Conservation (phyloP, 305 asterid species). For the Fraxinus sp. region DNA sequence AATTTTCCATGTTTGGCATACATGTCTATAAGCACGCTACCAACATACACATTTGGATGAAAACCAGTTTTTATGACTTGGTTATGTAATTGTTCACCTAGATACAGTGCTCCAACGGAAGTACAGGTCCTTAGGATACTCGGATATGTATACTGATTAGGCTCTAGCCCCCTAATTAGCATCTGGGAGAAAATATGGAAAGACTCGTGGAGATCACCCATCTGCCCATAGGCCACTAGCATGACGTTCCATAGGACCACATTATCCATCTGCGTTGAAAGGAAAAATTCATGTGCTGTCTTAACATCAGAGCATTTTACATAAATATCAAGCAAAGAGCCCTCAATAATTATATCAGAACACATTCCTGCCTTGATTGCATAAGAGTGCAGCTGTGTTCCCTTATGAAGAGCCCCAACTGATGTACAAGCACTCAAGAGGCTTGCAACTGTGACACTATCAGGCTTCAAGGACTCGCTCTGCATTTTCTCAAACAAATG, state of each 20-base stretch:
- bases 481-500: constrained; percentile 69
- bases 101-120: constrained; percentile 63
- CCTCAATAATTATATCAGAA: constrained; percentile 74
- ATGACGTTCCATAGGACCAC: constrained; percentile 93
- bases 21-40: constrained; percentile 92
- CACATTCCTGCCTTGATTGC: constrained; percentile 80
- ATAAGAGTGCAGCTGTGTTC: constrained; percentile 73
- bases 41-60: constrained; percentile 69
- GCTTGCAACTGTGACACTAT: constrained; percentile 77
- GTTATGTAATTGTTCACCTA: constrained; percentile 85
- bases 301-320: constrained; percentile 75
- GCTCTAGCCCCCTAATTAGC: constrained; percentile 61
- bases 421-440: constrained; percentile 67
- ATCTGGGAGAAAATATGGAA: constrained; percentile 50
- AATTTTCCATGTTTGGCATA: constrained; percentile 73
- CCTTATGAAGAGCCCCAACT: constrained; percentile 58
- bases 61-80: constrained; percentile 75
- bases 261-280: constrained; percentile 52
- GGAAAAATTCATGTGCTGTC: constrained; percentile 68
- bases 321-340: constrained; percentile 85
- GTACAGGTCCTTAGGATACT: constrained; percentile 88
- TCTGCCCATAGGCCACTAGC: constrained; percentile 92
- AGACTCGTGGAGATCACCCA: constrained; percentile 72
- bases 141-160: constrained; percentile 91
- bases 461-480: constrained; percentile 60